phyloP scores from a whole-genome alignment of 345 rosid genomes.

The Citrus trifoliata region DNA sequence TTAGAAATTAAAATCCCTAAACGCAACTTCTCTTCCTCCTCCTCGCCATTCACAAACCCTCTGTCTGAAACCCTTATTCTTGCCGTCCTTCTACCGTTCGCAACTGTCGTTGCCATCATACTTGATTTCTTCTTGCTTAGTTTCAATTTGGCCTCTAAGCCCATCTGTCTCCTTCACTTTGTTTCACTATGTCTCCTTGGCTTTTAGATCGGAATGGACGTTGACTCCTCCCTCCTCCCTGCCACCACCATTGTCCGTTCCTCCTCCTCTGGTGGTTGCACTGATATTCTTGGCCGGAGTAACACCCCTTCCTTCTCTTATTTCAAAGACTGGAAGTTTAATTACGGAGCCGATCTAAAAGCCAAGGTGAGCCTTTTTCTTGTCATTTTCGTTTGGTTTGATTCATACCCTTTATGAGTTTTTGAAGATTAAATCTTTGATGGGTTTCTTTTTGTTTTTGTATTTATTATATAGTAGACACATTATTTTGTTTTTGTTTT shows the following conservation, averaged over 20 bases:
- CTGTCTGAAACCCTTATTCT: too few relatives aligned
- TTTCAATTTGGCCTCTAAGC: too few relatives aligned
- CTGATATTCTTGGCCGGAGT: conserved; percentile 54
- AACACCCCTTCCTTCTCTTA: conserved; percentile 64
- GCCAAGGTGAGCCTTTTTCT: conserved; percentile 46
- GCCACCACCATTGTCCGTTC: conserved; percentile 1
- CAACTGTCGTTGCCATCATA: too few relatives aligned
- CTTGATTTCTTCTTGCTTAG: too few relatives aligned
- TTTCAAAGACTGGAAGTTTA: conserved; percentile 60
- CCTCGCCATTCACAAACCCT: too few relatives aligned
- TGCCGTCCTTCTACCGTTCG: too few relatives aligned
- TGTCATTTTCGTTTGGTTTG: conserved; percentile 6
- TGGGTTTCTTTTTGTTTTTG: not conserved
- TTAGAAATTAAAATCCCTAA: too few relatives aligned
- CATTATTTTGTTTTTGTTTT: not conserved
- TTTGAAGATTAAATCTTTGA: not conserved
- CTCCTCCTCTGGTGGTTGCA: conserved; percentile 40
- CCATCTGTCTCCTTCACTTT: too few relatives aligned
- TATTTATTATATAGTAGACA: too few relatives aligned
- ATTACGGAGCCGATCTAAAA: conserved; percentile 59
- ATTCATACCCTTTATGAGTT: not conserved
- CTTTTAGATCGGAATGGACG: conserved; percentile 46
- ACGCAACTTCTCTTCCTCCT: too few relatives aligned
- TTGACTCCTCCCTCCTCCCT: conserved; percentile 12
- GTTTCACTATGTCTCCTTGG: too few relatives aligned